Base-by-base conservation (phyloP, 2,329 filamentous ascomycete genomes). In the Aureobasidium sp. region DNA sequence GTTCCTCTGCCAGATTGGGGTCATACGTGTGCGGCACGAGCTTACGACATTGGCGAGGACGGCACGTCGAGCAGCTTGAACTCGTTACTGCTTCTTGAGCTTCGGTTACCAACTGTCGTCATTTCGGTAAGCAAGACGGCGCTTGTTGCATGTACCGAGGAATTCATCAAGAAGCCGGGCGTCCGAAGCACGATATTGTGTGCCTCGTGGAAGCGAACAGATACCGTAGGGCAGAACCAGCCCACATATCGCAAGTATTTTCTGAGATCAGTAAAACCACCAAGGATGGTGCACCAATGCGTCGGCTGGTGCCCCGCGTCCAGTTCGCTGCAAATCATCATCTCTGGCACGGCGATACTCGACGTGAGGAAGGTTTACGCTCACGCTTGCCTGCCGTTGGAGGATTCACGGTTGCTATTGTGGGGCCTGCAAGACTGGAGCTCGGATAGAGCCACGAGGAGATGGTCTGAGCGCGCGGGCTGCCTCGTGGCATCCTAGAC, bases 321-420 rank as follows among this genome's bases (percentile, higher is more conserved):
- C 36, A 41, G 44, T 42, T 51, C 37, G 36, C 57, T 60, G 45
- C 57, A 60, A 60, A 60, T 60, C 57, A 51, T 60, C 57, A 60
- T 60, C 57, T 60, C 57, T 49, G 17, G 36, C 44, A 27, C 22
- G 11, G 22, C 12, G 45, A 51, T 49, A 34, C 31, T 34, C 31
- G 31, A 34, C 2, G 20, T 14, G 12, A 25, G 22, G 57, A 41
- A 60, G 25, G 22, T 51, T 60, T 51, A 41, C 45, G 34, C 36
- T 49, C 29, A 31, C 14, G 45, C 27, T 20, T 41, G 44, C 31
- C 48, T n/a, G 57, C 57, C 57, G 45, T 31, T 49, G 44, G 20
- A 17, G 12, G 22, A 25, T 31, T 29, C 57, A 60, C 57, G 57
- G 57, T 45, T 51, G 36, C 27, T 31, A 31, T 14, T 49, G 57